Evolutionary conservation across 1,139 yeast genomes (phyloP).

Genomic region (Yamadazyma diddensiae): DNA sequence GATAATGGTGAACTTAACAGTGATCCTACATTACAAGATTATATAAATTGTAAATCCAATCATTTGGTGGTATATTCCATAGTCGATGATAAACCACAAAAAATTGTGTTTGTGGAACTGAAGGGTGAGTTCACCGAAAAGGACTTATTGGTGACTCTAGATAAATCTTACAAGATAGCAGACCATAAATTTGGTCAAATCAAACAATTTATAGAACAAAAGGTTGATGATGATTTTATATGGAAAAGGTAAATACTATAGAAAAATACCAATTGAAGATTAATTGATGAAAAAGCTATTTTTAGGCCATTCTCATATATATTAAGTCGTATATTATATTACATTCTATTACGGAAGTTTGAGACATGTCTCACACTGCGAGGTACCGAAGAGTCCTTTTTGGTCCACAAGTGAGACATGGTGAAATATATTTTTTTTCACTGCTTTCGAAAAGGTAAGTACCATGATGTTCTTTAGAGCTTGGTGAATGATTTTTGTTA

Average conservation of each 20-base stretch:
- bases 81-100: conserved; percentile 46
- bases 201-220: conserved; percentile 46
- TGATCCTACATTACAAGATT: conserved; percentile 42
- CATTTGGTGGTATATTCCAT: conserved; percentile 69
- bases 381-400: too few relatives aligned
- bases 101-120: conserved; percentile 67
- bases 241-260: conserved; percentile 53
- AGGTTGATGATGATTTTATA: conserved; percentile 51
- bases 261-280: too few relatives aligned
- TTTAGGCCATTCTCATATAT: too few relatives aligned
- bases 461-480: too few relatives aligned
- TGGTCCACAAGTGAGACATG: too few relatives aligned
- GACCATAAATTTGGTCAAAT: conserved; percentile 41
- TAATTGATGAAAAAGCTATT: too few relatives aligned
- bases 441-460: too few relatives aligned
- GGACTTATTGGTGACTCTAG: conserved; percentile 49
- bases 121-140: conserved; percentile 64
- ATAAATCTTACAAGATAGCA: conserved; percentile 46
- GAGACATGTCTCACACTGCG: too few relatives aligned
- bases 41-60: conserved; percentile 49
- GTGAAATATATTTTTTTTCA: too few relatives aligned
- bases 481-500: too few relatives aligned
- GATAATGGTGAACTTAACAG: conserved; percentile 27
- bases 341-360: too few relatives aligned
- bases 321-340: too few relatives aligned